These are phyloP conservation scores for Lentinula guzmanii DNA, from an alignment of 768 basidiomycete genomes.

Conservation along the genomic window DNA sequence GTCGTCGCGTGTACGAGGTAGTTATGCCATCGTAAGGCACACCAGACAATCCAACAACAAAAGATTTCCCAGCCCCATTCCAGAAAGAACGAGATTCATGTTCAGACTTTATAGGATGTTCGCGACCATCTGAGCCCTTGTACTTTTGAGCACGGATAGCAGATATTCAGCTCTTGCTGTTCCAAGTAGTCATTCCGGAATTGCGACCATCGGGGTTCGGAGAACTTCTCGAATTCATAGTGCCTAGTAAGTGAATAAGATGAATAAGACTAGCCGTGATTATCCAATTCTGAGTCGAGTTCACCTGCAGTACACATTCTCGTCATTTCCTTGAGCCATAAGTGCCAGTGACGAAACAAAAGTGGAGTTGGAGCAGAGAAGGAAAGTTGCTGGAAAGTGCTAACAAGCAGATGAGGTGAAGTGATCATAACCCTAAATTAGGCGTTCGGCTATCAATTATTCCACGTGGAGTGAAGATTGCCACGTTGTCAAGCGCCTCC, in stretches of 20 bases:
- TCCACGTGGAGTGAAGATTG: neutral
- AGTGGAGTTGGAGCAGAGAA: too few relatives aligned
- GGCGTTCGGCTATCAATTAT: neutral
- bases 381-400: too few relatives aligned
- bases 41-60: neutral
- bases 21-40: neutral
- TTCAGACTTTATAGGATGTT: neutral
- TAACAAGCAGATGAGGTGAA: neutral
- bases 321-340: too few relatives aligned
- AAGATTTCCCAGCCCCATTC: neutral
- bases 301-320: neutral
- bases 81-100: neutral
- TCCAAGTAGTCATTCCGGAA: neutral
- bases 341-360: too few relatives aligned
- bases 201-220: neutral
- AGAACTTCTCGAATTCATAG: neutral
- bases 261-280: neutral
- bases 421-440: neutral
- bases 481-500: neutral
- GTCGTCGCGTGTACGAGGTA: conserved; percentile 5
- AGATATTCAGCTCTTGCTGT: neutral
- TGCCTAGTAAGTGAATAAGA: neutral
- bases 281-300: neutral
- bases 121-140: neutral
- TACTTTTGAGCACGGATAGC: neutral